Evolutionary conservation across 768 basidiomycete species (phyloP), one percentile per base, ranked within the genome.

Genomic region (Hericium erinaceus): DNA sequence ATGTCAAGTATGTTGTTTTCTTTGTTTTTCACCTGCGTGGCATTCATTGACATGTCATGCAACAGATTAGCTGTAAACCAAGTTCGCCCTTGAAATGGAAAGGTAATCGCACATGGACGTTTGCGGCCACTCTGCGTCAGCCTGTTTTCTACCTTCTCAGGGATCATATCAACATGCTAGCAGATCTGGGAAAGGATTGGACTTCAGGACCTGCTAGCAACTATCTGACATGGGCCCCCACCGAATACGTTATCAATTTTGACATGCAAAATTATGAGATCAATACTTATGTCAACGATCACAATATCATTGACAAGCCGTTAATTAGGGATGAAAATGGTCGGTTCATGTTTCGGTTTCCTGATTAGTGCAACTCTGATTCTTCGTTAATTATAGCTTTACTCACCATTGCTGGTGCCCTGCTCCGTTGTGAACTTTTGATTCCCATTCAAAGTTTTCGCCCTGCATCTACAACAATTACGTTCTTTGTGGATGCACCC

Each of bases 231-330:
- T 98, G 94, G 69, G 77, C 93, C 20, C 95, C 95, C 0, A 92
- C 81, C 69, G 66, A 83, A 7, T 98, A 98, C 70, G 69, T 69
- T 15, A 70, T 95, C 61, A 76, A 86, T 52, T 61, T 97, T 51
- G 77, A 83, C 57, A 69, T 98, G 58, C 77, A 84, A 66, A 83
- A 92, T 64, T 95, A 84, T 70, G 79, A 82, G 58, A 67, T 95
- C 52, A 87, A 88, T 63, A 68, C 90, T 24, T 95, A 91, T 66
- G 83, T 90, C 54, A 98, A 98, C 66, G 95, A 98, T 69, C 92
- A 93, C 66, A 98, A 98, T 66, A 92, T 98, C 66, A 89, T 98
- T 52, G 92, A 97, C 73, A 89, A 88, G 60, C 92, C 94, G 2
- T 72, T 85, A 38, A 74, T 84, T 57, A 74, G 72, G 57, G 87